These are phyloP conservation scores for Closterium sp. DNA, from an alignment of 139 green algal species.

Conservation along the genomic window DNA sequence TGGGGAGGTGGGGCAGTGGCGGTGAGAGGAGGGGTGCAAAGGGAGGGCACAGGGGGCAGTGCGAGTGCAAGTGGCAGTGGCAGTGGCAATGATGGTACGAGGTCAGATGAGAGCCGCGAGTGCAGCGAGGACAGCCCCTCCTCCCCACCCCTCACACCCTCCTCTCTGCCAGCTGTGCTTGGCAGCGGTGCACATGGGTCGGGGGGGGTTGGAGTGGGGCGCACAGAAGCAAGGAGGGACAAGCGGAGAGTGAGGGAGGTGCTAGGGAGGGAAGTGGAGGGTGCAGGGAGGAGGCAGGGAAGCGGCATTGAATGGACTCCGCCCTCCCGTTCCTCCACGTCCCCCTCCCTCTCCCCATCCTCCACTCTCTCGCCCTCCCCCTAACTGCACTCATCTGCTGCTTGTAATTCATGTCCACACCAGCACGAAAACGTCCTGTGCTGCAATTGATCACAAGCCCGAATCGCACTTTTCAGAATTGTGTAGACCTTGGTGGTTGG, in stretches of 20 bases:
- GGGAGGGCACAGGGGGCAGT: too few species aligned
- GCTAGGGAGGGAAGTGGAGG: neutral
- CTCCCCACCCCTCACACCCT: neutral
- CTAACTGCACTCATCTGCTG: neutral
- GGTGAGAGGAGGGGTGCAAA: neutral
- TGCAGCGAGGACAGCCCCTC: neutral
- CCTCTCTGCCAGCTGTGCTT: neutral
- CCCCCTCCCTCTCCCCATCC: neutral
- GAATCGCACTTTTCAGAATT: too few species aligned
- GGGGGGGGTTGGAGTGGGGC: neutral
- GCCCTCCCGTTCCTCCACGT: neutral
- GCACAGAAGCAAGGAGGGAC: neutral
- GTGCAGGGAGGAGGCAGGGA: neutral
- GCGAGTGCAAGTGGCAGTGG: neutral
- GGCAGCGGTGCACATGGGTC: neutral
- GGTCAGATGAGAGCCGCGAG: neutral
- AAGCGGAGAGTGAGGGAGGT: neutral
- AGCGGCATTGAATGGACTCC: neutral
- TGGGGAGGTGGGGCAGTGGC: neutral
- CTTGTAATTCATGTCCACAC: too few species aligned
- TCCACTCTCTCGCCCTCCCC: neutral
- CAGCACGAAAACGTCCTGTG: too few species aligned
- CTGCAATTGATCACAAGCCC: too few species aligned
- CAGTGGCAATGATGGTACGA: neutral
- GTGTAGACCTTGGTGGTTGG: too few species aligned